Evolutionary conservation across 371 early-diverging fungal species (phyloP).

Genomic region (Circinella minor): DNA sequence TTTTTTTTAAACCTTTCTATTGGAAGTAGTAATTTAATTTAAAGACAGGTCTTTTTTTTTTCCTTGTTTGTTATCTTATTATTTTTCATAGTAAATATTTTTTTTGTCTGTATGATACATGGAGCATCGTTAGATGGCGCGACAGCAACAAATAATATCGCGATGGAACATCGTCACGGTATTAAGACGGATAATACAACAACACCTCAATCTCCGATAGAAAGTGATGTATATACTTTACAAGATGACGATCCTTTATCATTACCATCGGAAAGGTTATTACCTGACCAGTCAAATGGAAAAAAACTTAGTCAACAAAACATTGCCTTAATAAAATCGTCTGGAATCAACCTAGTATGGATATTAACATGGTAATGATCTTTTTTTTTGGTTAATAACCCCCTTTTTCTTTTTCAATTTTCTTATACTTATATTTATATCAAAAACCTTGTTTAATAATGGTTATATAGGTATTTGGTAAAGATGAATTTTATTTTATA

Average conservation of each 20-base stretch:
- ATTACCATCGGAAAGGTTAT: constrained; percentile 25
- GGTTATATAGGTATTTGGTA: constrained; percentile 37
- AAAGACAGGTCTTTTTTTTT: no score
- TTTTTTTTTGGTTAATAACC: not conserved
- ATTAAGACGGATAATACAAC: not conserved
- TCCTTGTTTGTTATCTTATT: not conserved
- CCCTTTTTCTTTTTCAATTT: not conserved
- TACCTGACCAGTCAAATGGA: constrained; percentile 6
- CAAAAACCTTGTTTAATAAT: constrained; percentile 2
- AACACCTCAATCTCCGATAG: constrained; percentile 7
- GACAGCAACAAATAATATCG: not conserved
- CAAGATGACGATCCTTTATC: constrained; percentile 29
- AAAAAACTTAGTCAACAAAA: constrained; percentile 17
- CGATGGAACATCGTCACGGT: constrained; percentile 5
- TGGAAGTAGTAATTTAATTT: no score
- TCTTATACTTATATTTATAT: not conserved
- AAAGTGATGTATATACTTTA: constrained; percentile 11
- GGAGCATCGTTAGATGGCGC: not conserved
- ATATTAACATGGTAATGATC: constrained; percentile 46
- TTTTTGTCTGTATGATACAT: constrained; percentile 4
- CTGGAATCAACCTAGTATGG: constrained; percentile 49
- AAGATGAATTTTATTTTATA: not conserved
- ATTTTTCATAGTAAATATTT: not conserved
- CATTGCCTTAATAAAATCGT: constrained; percentile 33
- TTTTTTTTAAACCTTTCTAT: no score